Percentiles rank a stretch among this genome's conserved stretches.
These are phyloP conservation scores for Gloeopeniophorella convolvens DNA, from an alignment of 768 basidiomycete species.

Conservation along the genomic window DNA sequence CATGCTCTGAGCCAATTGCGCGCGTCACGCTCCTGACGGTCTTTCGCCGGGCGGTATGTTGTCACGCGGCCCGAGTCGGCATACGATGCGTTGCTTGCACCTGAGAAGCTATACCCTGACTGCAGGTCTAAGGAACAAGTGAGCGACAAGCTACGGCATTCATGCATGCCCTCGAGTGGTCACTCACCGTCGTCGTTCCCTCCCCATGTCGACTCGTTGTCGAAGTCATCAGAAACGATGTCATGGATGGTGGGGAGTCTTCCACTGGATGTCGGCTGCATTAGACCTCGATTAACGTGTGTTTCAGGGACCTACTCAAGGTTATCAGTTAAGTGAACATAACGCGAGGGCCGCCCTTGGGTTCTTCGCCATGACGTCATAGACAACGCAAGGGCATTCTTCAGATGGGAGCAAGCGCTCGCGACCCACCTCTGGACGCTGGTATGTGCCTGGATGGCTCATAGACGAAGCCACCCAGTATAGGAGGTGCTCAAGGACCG, in stretches of 20 bases:
- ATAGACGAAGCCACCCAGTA: conserved; percentile 20
- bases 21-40: conserved; percentile 2
- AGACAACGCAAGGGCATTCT: conserved; percentile 16
- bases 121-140: conserved; percentile 5
- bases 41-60: conserved; percentile 7
- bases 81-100: conserved; percentile 10
- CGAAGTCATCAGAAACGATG: not conserved
- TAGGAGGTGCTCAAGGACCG: conserved; percentile 12
- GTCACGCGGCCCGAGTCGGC: conserved; percentile 10
- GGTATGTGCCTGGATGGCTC: conserved; percentile 13
- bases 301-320: conserved; percentile 20
- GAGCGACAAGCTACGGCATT: not conserved
- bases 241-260: not conserved
- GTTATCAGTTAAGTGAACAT: conserved; percentile 16
- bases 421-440: conserved; percentile 20
- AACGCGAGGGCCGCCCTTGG: conserved; percentile 17
- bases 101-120: conserved; percentile 13
- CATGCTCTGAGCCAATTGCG: conserved; percentile 12
- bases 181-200: conserved; percentile 17
- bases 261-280: conserved; percentile 8
- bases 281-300: conserved; percentile 17
- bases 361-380: conserved; percentile 18
- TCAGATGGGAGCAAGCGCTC: conserved; percentile 9
- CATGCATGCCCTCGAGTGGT: not conserved
- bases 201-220: conserved; percentile 10